Base-by-base conservation (phyloP, 225 moss, liverwort and hornwort species). In the Marchantia polymorpha region DNA sequence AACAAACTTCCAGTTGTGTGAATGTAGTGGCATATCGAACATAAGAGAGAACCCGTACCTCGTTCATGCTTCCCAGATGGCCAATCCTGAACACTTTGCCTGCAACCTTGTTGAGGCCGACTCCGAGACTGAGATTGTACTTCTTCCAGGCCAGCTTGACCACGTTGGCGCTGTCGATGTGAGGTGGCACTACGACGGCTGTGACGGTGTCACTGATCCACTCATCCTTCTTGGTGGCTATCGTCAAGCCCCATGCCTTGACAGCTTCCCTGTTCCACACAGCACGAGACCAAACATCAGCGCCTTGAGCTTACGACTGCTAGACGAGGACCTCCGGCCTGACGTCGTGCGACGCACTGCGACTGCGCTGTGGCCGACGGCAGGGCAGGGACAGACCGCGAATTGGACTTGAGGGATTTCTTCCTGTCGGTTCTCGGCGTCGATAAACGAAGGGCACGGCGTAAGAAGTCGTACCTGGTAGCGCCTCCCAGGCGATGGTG, bases 81-180 rank as follows among this genome's bases (percentile, higher is more conserved):
- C 97, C 97, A 69, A 99, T 99, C 10, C 97, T 91, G 83, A 99
- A 99, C 48, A 99, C 76, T 82, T 91, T 93, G 48, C 97, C 92
- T 0, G 80, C 82, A 56, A 95, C 82, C 80, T 92, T 90, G 67
- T 94, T 94, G 2, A 99, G 90, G 7, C 97, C 97, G 0, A 88
- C 87, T 51, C 97, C 97, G 54, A 99, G 87, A 80, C 92, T 99
- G 23, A 99, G 91, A 65, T 99, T 94, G 59, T 94, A 99, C 79
- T 99, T 99, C 82, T 87, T 87, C 93, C 93, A 99, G 0, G 97
- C 97, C 13, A 92, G 56, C 63, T 83, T 85, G 64, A 99, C 92
- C 74, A 99, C 83, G 0, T 93, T 89, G 64, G 30, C 75, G 61
- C 94, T 90, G 87, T 99, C 85, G 3, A 99, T 65, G 76, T 87